Evolutionary conservation across 352 stramenopile genomes (phyloP), one percentile per base, ranked within the genome.

Genomic region (Pythium monospermum): DNA sequence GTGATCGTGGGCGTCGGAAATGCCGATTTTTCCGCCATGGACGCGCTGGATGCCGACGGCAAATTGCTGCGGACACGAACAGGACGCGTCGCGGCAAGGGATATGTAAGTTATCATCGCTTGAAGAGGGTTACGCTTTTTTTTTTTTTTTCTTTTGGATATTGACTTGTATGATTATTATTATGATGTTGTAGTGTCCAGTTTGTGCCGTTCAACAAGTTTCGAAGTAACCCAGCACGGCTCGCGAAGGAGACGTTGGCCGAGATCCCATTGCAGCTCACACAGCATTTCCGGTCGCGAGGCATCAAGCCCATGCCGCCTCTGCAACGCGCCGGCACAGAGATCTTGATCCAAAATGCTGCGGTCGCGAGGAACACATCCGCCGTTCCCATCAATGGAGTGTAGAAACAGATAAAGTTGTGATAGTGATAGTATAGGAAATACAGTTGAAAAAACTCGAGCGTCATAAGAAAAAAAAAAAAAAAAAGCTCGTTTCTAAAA

Each of bases 1-100:
- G 73, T 94, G 33, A 88, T 94, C 54, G 78, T 90, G 5, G 81
- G 78, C 15, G 83, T 94, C 25, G 83, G 83, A 16, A 83, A 90
- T 22, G 76, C 78, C 2, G 69, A 85, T 39, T 89, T 89, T 22
- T 74, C 61, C 1, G 71, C 78, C 6, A 87, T 89, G 78, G 68
- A 85, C 43, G 65, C 66, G 15, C 52, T 86, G 11, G 72, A 83
- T 52, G 62, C 64, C 6, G 78, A 89, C 43, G 73, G 62, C 36
- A 85, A 85, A 31, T 35, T 85, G 25, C 58, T 89, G n/a, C 73
- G 28, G 41, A 74, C 52, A 65, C 69, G 16, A 53, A 73, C 38
- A 23, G 69, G 26, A 4, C 63, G 64, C 32, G 33, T 38, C 1
- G 78, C 78, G 21, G 68, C 64, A 7, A 61, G 75, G 26, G 75